Evolutionary conservation across 1,139 yeast genomes (phyloP), one percentile per base, ranked within the genome.

Genomic region (Geotrichum histeridarum): DNA sequence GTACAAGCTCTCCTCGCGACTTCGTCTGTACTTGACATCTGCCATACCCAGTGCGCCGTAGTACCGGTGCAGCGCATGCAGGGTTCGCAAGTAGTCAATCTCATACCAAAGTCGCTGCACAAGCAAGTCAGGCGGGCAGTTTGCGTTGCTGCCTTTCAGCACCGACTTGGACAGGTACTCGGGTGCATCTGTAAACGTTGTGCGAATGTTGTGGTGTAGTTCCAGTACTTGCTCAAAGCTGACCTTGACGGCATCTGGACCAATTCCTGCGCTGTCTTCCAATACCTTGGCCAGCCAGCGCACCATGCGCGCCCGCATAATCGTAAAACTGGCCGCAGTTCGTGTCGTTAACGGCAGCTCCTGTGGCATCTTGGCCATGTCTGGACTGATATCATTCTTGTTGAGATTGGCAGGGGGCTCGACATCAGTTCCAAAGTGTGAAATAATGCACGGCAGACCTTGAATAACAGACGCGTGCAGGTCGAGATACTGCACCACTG

Each of bases 61-160:
- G 27, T 67, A 63, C 22, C 71, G 64, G 52, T 70, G 73, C 32
- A 70, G 59, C 4, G 66, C 64, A 11, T 68, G 64, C 38, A 67
- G 50, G 8, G 67, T 60, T 48, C 64, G 65, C 15, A 65, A 62
- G 48, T 58, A 67, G 32, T 68, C 69, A 43, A 66, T 55, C 50
- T 70, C 71, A 36, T 65, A 61, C 54, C 69, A 42, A 35, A 69
- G 60, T 33, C 69, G 59, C 57, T 70, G 71, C 44, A 68, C 55
- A 5, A 64, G 56, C 4, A 50, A 17, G 32, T 65, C 63, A 1
- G 65, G 58, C 9, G 61, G 61, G 39, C 44, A 36, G 14, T 38
- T 27, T 11, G 32, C 6, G 17, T 43, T 53, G 18, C 36, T 32
- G 14, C 52, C 42, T 32, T 42, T 47, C n/a, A 53, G 17, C 12